Evolutionary conservation across 208 protist species (phyloP).

Genomic region (Tritrichomonas musculus): DNA sequence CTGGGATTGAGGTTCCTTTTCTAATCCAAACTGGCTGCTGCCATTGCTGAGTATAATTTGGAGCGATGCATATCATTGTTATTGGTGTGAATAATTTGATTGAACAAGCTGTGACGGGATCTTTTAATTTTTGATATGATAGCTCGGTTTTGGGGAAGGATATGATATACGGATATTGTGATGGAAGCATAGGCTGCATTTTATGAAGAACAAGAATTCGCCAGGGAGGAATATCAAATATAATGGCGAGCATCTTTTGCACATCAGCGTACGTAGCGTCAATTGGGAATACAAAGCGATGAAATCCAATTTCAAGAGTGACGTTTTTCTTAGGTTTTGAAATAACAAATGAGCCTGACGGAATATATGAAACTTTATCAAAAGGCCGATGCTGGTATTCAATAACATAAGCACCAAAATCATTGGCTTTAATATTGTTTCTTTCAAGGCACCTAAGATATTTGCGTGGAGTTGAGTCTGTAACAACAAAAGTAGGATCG

Average conservation of each 20-base stretch:
- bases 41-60: not conserved
- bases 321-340: not conserved
- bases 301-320: not conserved
- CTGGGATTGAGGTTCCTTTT: not conserved
- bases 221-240: not conserved
- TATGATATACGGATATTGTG: not conserved
- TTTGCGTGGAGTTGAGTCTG: not conserved
- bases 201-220: not conserved
- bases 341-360: not conserved
- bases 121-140: not conserved
- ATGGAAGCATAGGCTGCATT: not conserved
- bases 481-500: not conserved
- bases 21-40: not conserved
- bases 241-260: not conserved
- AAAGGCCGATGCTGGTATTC: not conserved
- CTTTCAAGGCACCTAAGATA: not conserved
- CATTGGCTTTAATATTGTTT: not conserved
- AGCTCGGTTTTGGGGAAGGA: not conserved
- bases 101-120: not conserved
- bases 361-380: not conserved
- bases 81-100: not conserved
- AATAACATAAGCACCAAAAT: not conserved
- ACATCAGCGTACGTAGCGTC: not conserved
- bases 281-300: not conserved
- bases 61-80: not conserved